These are phyloP conservation scores for Podochytrium sp. DNA, from an alignment of 192 early-diverging fungal species.

Conservation along the genomic window DNA sequence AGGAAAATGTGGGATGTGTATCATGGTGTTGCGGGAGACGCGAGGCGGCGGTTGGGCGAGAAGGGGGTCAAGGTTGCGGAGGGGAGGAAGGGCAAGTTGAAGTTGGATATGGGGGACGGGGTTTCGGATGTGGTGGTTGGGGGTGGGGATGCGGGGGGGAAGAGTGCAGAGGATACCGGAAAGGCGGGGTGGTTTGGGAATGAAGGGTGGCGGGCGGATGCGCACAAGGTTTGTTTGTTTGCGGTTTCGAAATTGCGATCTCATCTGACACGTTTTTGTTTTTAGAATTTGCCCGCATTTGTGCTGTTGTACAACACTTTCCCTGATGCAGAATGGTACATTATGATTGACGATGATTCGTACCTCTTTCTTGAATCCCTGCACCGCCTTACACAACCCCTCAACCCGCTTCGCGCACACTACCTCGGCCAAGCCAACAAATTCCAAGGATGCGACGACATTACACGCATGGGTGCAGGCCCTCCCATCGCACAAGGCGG, in stretches of 20 bases:
- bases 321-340: slow-evolving; percentile 62
- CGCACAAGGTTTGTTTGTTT: background rate
- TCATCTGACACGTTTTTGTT: slow-evolving; percentile 6
- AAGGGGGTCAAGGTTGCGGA: background rate
- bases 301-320: slow-evolving; percentile 46
- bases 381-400: slow-evolving; percentile 23
- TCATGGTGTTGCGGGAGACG: slow-evolving; percentile 31
- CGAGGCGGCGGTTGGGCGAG: background rate
- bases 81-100: background rate
- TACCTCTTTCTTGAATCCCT: slow-evolving; percentile 60
- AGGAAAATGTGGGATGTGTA: slow-evolving; percentile 53
- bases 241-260: background rate
- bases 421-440: slow-evolving; percentile 54
- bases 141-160: background rate
- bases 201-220: slow-evolving; percentile 18
- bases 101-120: too few species aligned
- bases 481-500: slow-evolving; percentile 63
- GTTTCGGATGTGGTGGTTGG: background rate
- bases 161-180: background rate
- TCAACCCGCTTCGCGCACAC: slow-evolving; percentile 37
- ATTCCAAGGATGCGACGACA: slow-evolving; percentile 58
- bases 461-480: slow-evolving; percentile 47
- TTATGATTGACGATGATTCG: slow-evolving; percentile 71
- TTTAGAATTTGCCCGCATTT: slow-evolving; percentile 60
- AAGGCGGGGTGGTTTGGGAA: background rate